These are phyloP conservation scores for Aspergillus sp. DNA, from an alignment of 2,329 filamentous ascomycete species.

Conservation along the genomic window DNA sequence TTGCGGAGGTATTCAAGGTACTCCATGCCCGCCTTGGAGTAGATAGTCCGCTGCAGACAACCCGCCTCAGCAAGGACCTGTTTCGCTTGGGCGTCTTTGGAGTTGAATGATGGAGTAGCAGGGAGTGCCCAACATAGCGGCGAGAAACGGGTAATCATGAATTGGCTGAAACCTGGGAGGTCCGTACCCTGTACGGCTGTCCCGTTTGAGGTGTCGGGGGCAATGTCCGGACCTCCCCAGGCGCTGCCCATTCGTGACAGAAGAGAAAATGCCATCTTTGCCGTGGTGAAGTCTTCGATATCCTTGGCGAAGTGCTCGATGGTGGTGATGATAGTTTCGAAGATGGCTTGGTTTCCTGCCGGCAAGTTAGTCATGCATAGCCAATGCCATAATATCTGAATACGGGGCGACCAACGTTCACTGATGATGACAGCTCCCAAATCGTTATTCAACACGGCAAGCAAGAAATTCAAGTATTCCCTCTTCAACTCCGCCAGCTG, in stretches of 20 bases:
- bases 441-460: conserved; percentile 83
- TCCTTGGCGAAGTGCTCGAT: conserved; percentile 79
- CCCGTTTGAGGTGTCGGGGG: conserved; percentile 32
- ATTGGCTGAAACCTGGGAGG: conserved; percentile 82
- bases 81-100: conserved; percentile 78
- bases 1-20: conserved; percentile 54
- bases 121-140: conserved; percentile 84
- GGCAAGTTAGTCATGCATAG: neutral
- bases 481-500: conserved; percentile 83
- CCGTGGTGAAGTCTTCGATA: conserved; percentile 56
- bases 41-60: conserved; percentile 77
- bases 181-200: conserved; percentile 31
- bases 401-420: conserved; percentile 43
- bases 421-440: conserved; percentile 83
- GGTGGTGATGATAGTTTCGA: conserved; percentile 77
- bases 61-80: conserved; percentile 85
- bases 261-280: conserved; percentile 71
- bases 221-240: conserved; percentile 80
- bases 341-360: conserved; percentile 72
- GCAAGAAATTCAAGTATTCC: conserved; percentile 90
- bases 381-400: neutral
- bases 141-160: conserved; percentile 84
- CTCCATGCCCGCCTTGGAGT: conserved; percentile 75
- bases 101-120: conserved; percentile 67
- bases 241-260: conserved; percentile 73